phyloP scores from a whole-genome alignment of 2,329 filamentous ascomycete genomes.

The Dendryphion nanum region DNA sequence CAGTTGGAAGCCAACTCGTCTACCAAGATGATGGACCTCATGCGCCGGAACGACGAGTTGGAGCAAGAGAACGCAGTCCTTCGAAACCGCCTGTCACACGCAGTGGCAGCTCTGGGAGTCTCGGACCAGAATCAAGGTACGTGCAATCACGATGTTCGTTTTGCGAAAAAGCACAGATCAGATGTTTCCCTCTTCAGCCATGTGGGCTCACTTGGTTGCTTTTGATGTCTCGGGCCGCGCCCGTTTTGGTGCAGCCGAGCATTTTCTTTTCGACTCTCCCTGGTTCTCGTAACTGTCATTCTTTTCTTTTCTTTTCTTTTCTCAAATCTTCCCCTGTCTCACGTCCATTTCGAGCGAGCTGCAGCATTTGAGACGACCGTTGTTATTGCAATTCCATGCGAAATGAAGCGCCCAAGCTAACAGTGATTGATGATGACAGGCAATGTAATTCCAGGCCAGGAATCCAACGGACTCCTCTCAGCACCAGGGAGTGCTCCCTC shows the following conservation, averaged over 20 bases:
- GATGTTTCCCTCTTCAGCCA: conserved; percentile 18
- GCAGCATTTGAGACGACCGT: conserved; percentile 23
- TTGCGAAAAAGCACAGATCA: conserved; percentile 21
- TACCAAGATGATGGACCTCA: conserved; percentile 50
- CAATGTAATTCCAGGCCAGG: conserved; percentile 18
- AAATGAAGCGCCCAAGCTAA: conserved; percentile 5
- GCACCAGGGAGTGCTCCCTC: conserved; percentile 32
- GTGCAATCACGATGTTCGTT: conserved; percentile 20
- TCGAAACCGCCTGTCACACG: conserved; percentile 49
- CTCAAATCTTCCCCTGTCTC: conserved; percentile 10
- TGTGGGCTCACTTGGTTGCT: conserved; percentile 20
- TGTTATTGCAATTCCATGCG: conserved; percentile 3
- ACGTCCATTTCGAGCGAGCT: conserved; percentile 22
- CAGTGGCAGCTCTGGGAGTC: conserved; percentile 39
- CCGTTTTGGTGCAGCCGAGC: conserved; percentile 24
- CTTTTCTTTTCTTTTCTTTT: conserved; percentile 9
- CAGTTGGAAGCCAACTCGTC: conserved; percentile 46
- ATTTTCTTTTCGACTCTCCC: conserved; percentile 12
- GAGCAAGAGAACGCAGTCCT: conserved; percentile 56
- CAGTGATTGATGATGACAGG: conserved; percentile 10
- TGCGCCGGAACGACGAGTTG: conserved; percentile 54
- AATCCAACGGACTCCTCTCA: conserved; percentile 18
- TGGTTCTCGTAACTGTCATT: neutral
- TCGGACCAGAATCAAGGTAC: conserved; percentile 38
- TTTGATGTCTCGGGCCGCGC: conserved; percentile 23